Evolutionary conservation across 305 asterid genomes (phyloP).

Genomic region (Fraxinus albicans): DNA sequence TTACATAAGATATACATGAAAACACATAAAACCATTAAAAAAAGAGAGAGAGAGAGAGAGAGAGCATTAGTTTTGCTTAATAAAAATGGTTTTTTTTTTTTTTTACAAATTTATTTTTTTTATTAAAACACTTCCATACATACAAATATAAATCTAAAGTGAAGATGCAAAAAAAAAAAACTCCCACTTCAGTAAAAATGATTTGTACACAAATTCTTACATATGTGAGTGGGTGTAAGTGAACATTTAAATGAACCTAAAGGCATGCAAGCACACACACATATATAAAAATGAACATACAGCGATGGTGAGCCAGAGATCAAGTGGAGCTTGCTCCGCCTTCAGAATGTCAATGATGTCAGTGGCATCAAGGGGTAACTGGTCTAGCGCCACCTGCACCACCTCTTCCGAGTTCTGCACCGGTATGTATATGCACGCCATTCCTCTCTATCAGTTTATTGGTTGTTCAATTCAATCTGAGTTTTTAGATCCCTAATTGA

Average conservation of each 20-base stretch:
- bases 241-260: neutral
- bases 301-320: conserved; percentile 94
- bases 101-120: neutral
- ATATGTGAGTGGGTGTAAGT: neutral
- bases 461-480: neutral
- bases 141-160: neutral
- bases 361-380: conserved; percentile 93
- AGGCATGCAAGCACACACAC: neutral
- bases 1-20: neutral
- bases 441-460: conserved; percentile 19
- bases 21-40: neutral
- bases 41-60: neutral
- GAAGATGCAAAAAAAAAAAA: neutral
- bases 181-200: neutral
- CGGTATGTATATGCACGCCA: conserved; percentile 83
- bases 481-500: neutral
- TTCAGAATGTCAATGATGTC: conserved; percentile 93
- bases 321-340: conserved; percentile 99
- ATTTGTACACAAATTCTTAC: neutral
- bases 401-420: conserved; percentile 98
- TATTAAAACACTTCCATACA: neutral
- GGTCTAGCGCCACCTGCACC: conserved; percentile 89
- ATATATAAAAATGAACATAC: conserved; percentile 32
- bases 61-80: neutral
- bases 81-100: neutral